Percentiles rank a stretch among this genome's conserved stretches.
phyloP scores from a whole-genome alignment of 345 rosid species.

The Psidium friedrichsthalianum region DNA sequence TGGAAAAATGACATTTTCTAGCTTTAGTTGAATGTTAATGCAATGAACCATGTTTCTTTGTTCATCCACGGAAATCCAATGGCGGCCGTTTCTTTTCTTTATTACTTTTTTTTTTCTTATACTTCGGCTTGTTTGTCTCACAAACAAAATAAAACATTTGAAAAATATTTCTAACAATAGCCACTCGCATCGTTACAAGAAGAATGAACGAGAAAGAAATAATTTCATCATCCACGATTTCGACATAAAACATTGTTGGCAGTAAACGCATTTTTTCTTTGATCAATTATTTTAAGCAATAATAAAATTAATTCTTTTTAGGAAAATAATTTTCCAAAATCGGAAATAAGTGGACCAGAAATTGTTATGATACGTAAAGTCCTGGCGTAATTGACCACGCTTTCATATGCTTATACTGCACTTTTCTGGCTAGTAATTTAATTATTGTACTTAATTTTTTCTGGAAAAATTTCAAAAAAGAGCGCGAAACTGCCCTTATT shows the following conservation, averaged over 20 bases:
- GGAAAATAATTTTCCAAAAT: not conserved
- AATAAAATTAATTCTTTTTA: fast-evolving
- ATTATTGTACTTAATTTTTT: too few relatives aligned
- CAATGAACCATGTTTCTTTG: not conserved
- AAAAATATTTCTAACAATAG: fast-evolving
- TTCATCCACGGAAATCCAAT: not conserved
- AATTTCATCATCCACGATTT: not conserved
- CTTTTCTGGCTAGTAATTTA: too few relatives aligned
- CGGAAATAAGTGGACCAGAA: too few relatives aligned
- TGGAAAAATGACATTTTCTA: not conserved
- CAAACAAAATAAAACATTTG: not conserved
- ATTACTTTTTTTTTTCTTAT: not conserved
- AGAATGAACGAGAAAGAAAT: not conserved
- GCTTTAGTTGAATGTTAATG: not conserved
- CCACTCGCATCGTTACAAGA: fast-evolving
- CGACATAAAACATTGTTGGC: not conserved
- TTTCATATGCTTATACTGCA: not conserved
- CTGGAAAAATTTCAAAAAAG: too few relatives aligned
- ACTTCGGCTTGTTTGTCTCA: fast-evolving
- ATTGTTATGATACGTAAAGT: too few relatives aligned
- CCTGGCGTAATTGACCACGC: not conserved
- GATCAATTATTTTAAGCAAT: not conserved
- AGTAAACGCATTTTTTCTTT: not conserved
- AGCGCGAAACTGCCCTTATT: too few relatives aligned
- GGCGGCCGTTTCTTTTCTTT: not conserved